Evolutionary conservation across 352 stramenopile genomes (phyloP), one percentile per base, ranked within the genome.

Genomic region (Phytophthora pisi): DNA sequence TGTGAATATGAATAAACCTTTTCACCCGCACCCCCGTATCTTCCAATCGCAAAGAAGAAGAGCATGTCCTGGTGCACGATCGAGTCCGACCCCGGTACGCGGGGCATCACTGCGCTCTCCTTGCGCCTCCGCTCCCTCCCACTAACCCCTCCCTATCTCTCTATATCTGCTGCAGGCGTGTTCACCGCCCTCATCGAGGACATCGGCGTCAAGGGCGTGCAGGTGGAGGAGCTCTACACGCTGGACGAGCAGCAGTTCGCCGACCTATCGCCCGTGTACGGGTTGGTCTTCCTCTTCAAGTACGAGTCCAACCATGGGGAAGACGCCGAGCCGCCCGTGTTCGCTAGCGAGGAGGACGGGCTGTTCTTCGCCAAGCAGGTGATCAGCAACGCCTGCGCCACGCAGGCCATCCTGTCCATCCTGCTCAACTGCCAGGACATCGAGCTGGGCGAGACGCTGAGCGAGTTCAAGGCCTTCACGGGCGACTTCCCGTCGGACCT

Each of bases 281-380:
- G 97, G 8, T 80, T 99, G 24, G 94, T 99, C 47, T 99, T 99
- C 70, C 81, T 99, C 15, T 99, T 99, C 81, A 98, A 98, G 76
- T 99, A 95, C 78, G 82, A 89, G 26, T 52, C 71, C 13, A 71
- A 68, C 43, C 79, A 97, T 61, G 77, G 69, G 3, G 61, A 86
- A 24, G 74, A 64, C 20, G 49, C 38, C 4, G 53, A 78, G 24
- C 23, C 31, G 10, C 58, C 74, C 24, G 57, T 61, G 9, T 71
- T 63, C 40, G 66, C 70, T 0, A 60, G 59, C 2, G 73, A 84
- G 61, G 78, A 84, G 66, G 82, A 72, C 23, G 79, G 75, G 2
- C 61, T 99, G 5, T 99, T 98, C 78, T 99, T 98, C 82, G 95
- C 96, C n/a, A 96, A 97, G 62, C 89, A 96, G 75, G 87, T 98